Evolutionary conservation across 1,284 basidiomycete species (phyloP), one percentile per base, ranked within the genome.

Genomic region (Cystobasidiaceae sp.): DNA sequence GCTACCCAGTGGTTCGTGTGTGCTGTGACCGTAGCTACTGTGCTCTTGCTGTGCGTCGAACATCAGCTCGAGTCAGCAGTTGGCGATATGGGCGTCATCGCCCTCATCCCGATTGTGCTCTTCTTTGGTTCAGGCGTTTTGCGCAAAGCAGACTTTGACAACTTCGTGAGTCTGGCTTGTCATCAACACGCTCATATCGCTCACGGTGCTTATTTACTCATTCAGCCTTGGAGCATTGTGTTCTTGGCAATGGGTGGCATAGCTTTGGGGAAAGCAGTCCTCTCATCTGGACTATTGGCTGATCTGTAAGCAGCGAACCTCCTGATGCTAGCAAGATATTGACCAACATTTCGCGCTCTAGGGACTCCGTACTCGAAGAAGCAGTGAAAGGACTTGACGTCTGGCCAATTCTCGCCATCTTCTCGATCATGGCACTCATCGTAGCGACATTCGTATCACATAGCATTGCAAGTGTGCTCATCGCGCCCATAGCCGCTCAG

Each of bases 31-130:
- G 70, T 92, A n/a, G 76, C 83, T 44, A 98, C 94, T 1, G 98
- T 98, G 70, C 83, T 75, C 8, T 78, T 98, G 52, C 97, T 94
- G 93, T 96, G 92, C 75, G 77, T 92, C 33, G 93, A 90, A 73
- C 88, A 90, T 75, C 80, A 82, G 72, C 84, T 98, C 66, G 86
- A 96, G 75, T 78, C 80, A 21, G 80, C 81, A 46, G 81, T 98
- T 1, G 96, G 96, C 11, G 93, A 98, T 76, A 98, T 98, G 93
- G 93, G 94, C 25, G 83, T 97, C 72, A 93, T 98, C 71, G 94
- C 94, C 0, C 87, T 98, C 70, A 82, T 98, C 37, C 96, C 94
- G 0, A 83, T 98, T 67, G 82, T 97, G 3, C 86, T 90, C 7
- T 97, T 97, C 81, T 99, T 98, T 77, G 89, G 90, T 2, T 91